Evolutionary conservation across 208 protist genomes (phyloP).

Genomic region (Leishmania tarentolae): DNA sequence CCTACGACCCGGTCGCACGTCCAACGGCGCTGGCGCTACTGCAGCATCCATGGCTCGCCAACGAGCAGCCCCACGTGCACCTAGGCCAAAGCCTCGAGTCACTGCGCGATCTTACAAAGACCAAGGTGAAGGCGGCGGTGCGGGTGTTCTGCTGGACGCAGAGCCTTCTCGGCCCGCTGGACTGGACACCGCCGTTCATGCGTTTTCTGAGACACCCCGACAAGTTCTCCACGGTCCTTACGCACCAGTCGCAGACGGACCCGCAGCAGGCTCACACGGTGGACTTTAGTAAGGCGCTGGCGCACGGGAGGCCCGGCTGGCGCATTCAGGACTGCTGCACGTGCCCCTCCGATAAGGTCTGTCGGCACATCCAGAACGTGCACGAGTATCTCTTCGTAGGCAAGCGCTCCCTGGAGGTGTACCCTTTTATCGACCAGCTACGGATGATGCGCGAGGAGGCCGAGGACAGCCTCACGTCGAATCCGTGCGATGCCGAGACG

Average conservation of each 20-base stretch:
- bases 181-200: constrained; percentile 80
- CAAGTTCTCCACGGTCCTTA: constrained; percentile 66
- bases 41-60: constrained; percentile 62
- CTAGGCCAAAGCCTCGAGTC: constrained; percentile 52
- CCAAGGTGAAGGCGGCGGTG: constrained; percentile 66
- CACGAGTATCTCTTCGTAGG: constrained; percentile 88
- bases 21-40: constrained; percentile 70
- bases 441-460: constrained; percentile 63
- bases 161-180: constrained; percentile 56
- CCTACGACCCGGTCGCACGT: constrained; percentile 59
- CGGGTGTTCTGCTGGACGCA: constrained; percentile 71
- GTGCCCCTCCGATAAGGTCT: constrained; percentile 69
- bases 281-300: constrained; percentile 73
- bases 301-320: constrained; percentile 44
- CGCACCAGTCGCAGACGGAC: constrained; percentile 78
- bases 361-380: constrained; percentile 88
- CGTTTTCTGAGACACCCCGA: constrained; percentile 77
- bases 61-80: constrained; percentile 53
- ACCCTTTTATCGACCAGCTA: constrained; percentile 74
- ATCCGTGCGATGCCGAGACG: constrained; percentile 33
- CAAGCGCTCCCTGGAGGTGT: constrained; percentile 67
- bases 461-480: constrained; percentile 41
- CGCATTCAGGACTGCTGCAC: constrained; percentile 77
- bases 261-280: constrained; percentile 53
- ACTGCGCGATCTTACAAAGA: constrained; percentile 62